Base-by-base conservation (phyloP, 345 rosid species). In the Moricandia moricandioides region DNA sequence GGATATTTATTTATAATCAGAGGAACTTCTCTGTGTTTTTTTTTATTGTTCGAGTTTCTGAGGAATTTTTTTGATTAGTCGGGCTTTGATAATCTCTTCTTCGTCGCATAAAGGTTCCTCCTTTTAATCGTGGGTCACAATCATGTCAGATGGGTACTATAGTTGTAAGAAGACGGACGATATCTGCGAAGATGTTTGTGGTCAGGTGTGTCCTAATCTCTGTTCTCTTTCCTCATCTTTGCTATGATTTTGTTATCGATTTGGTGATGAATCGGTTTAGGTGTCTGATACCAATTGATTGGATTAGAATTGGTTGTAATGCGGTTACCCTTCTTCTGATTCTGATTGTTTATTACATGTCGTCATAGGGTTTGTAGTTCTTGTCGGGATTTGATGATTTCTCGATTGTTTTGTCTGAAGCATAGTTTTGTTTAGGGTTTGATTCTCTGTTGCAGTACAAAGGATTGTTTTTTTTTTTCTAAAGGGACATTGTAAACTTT, bases 91-190 rank as follows among this genome's bases (percentile, higher is more conserved):
- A 33, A 47, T 65, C 55, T 65, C 61, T 37, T 65, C 56, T 11
- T 24, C 61, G 29, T 60, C 8, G 8, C 30, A 0, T n/a, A 16
- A 24, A 6, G 5, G 9, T 64, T 30, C 54, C 16, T 29, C 8
- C 12, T 60, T 61, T n/a, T 2, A 4, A 5, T 3, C 16, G 45
- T 63, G 73, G 69, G 73, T 67, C 27, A n/a, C 2, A 47, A 80
- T 74, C 87, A 91, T 91, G 97, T 69, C 85, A 55, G 92, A 85
- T 73, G 93, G 90, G 58, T 86, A 88, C 78, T 89, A 84, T 75
- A 81, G 76, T 85, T 94, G 91, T 27, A 94, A 94, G 89, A 94
- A 94, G 78, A 87, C 97, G 37, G 97, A 91, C 78, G 94, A 87
- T 81, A 84, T 88, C 17, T 89, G 97, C 80, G 92, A 84, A 45